phyloP scores from a whole-genome alignment of 257 asterid genomes.

The Solanum peruvianum region DNA sequence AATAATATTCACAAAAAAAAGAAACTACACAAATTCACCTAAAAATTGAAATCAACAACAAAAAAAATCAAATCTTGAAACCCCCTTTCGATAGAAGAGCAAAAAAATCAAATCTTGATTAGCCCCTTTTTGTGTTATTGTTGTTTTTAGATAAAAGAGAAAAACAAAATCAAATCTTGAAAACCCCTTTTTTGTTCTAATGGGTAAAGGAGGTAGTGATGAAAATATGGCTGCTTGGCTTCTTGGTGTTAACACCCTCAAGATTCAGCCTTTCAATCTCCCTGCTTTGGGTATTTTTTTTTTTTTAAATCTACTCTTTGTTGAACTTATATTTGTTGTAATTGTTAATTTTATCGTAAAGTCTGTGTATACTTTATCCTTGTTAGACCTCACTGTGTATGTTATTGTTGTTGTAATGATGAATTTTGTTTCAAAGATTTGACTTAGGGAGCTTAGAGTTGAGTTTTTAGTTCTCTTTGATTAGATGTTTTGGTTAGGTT shows the following conservation, averaged over 20 bases:
- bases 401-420: not conserved
- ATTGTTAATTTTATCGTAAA: not conserved
- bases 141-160: not conserved
- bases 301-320: not conserved
- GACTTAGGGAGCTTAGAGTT: not conserved
- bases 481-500: not conserved
- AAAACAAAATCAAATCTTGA: not conserved
- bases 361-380: too few species aligned
- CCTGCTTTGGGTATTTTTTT: conserved; percentile 54
- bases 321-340: not conserved
- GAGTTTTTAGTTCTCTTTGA: not conserved
- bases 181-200: not conserved
- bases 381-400: too few species aligned
- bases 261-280: conserved; percentile 76
- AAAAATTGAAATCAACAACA: not conserved
- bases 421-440: not conserved
- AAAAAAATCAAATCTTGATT: not conserved
- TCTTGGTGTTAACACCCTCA: conserved; percentile 60
- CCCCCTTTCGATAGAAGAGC: not conserved
- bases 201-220: conserved; percentile 69
- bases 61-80: not conserved
- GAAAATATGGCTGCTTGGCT: conserved; percentile 99
- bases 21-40: not conserved
- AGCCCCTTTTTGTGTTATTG: not conserved
- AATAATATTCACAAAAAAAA: not conserved